Percentiles rank a stretch among this genome's conserved stretches.
Conservation (phyloP, 2,329 filamentous ascomycete genomes). For the Alternaria ventricosa region DNA sequence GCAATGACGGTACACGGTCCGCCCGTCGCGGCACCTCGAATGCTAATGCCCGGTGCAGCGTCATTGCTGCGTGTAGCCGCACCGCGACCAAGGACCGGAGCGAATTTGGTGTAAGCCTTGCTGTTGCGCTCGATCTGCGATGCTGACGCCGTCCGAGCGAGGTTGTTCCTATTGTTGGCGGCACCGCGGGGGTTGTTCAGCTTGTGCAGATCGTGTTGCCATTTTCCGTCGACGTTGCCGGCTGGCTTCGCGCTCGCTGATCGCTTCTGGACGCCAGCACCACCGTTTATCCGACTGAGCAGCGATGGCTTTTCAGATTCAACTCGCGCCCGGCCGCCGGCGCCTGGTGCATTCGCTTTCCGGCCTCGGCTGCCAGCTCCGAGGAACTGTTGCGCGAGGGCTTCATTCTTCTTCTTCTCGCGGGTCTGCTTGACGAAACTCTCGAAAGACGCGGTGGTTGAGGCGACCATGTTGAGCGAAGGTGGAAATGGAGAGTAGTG, state of each 20-base stretch:
- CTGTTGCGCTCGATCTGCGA: slow-evolving; percentile 52
- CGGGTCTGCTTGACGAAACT: slow-evolving; percentile 54
- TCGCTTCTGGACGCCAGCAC: slow-evolving; percentile 69
- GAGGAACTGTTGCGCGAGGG: slow-evolving; percentile 75
- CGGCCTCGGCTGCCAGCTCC: slow-evolving; percentile 61
- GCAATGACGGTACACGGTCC: slow-evolving; percentile 76
- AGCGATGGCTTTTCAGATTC: slow-evolving; percentile 61
- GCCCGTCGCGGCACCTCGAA: slow-evolving; percentile 69
- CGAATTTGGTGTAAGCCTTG: slow-evolving; percentile 52
- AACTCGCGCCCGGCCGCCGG: slow-evolving; percentile 53
- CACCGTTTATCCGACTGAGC: slow-evolving; percentile 75
- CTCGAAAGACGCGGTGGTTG: slow-evolving; percentile 33
- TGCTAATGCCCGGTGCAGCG: slow-evolving; percentile 62
- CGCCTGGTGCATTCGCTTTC: slow-evolving; percentile 63
- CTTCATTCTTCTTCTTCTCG: slow-evolving; percentile 73
- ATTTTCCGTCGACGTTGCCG: slow-evolving; percentile 70
- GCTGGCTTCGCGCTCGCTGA: slow-evolving; percentile 51
- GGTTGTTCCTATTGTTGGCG: slow-evolving; percentile 33
- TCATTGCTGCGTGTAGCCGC: slow-evolving; percentile 38
- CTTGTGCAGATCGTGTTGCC: slow-evolving; percentile 73
- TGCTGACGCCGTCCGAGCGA: slow-evolving; percentile 48
- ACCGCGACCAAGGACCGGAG: slow-evolving; percentile 37
- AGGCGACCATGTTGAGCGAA: slow-evolving; percentile 23
- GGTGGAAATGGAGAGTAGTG: not conserved
- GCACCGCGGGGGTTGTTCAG: slow-evolving; percentile 49